phyloP scores from a whole-genome alignment of 331 rosid genomes.

The Saraca asoca region DNA sequence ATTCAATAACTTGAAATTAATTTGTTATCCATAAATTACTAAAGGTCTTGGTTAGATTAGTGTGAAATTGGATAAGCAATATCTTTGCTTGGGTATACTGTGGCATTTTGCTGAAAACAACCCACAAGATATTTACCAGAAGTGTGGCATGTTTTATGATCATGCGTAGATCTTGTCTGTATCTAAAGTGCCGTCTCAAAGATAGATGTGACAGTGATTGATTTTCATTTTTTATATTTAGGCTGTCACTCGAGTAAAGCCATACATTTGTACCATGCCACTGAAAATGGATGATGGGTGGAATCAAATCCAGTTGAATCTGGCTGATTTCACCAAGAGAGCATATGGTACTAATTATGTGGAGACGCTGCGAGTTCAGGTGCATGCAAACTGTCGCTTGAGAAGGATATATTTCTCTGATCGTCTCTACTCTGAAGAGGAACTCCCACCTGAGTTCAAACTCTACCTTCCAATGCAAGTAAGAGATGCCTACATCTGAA shows the following conservation, averaged over 20 bases:
- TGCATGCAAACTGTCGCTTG: conserved; percentile 90
- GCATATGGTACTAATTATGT: conserved; percentile 95
- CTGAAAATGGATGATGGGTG: conserved; percentile 92
- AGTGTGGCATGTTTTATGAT: neutral
- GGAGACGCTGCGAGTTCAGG: conserved; percentile 93
- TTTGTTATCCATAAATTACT: neutral
- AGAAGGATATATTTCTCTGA: conserved; percentile 95
- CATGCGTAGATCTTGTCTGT: conserved; percentile 9
- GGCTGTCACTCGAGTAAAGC: conserved; percentile 91
- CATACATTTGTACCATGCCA: conserved; percentile 97
- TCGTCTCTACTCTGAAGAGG: conserved; percentile 91
- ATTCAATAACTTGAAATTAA: neutral
- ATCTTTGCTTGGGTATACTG: neutral
- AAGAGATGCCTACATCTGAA: conserved; percentile 18
- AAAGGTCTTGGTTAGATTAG: neutral
- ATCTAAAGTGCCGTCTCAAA: conserved; percentile 14
- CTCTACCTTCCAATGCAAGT: conserved; percentile 92
- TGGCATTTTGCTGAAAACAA: conserved; percentile 5
- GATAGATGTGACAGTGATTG: neutral
- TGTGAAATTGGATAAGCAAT: neutral
- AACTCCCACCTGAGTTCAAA: conserved; percentile 91
- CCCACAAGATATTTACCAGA: neutral
- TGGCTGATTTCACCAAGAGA: conserved; percentile 82
- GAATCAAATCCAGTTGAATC: conserved; percentile 96
- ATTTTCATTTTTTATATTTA: conserved; percentile 34